These are phyloP conservation scores for Arabidopsis hybrid DNA, from an alignment of 441 rosid species.

Conservation along the genomic window DNA sequence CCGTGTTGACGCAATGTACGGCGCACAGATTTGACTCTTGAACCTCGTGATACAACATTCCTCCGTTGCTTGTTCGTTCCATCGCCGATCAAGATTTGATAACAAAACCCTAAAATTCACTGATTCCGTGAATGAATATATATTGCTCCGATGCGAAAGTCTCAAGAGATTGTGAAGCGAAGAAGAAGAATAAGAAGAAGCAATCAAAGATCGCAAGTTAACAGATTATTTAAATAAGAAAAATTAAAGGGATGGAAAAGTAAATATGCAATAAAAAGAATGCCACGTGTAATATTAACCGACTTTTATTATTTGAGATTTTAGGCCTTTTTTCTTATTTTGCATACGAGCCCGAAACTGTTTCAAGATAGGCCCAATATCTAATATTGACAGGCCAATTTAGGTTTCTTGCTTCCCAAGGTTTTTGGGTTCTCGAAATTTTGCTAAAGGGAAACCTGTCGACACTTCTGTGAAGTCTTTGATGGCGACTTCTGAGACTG, in stretches of 20 bases:
- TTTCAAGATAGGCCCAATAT: conserved; percentile 10
- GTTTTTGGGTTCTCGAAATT: neutral
- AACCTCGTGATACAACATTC: conserved; percentile 97
- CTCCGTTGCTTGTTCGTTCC: conserved; percentile 90
- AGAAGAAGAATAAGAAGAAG: conserved; percentile 5
- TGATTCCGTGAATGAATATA: conserved; percentile 5
- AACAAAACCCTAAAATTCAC: conserved; percentile 15
- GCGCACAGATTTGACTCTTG: conserved; percentile 98
- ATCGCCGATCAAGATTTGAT: conserved; percentile 38
- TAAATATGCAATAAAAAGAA: neutral
- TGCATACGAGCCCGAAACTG: neutral
- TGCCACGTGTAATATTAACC: conserved; percentile 2
- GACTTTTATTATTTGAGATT: neutral
- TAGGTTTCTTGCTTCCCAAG: neutral
- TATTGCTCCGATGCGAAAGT: conserved; percentile 16
- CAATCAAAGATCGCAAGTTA: neutral
- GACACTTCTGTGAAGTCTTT: too few relatives aligned
- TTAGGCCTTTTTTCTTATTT: conserved; percentile 3
- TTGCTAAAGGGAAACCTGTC: too few relatives aligned
- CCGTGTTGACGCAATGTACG: conserved; percentile 98
- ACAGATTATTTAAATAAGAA: conserved; percentile 14
- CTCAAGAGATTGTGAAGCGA: conserved; percentile 17
- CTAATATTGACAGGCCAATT: neutral
- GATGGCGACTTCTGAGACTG: too few relatives aligned
- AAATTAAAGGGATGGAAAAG: neutral